These are phyloP conservation scores for Lathyrus oleraceus DNA, from an alignment of 306 rosid genomes.

Conservation along the genomic window DNA sequence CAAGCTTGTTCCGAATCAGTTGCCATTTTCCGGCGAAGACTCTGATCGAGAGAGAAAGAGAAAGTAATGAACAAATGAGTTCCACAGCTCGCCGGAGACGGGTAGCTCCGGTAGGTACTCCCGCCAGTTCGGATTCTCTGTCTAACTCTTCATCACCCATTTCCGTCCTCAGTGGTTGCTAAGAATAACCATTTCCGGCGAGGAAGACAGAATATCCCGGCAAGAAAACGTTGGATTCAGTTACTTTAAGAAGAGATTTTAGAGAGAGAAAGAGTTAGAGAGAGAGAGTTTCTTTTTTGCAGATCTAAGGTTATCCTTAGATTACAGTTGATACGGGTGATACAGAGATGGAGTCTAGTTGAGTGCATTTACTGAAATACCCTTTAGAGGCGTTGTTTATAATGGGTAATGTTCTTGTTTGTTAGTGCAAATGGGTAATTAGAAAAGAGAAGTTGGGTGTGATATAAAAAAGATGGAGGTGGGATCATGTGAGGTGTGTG, in stretches of 20 bases:
- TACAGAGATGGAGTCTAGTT: conserved; percentile 32
- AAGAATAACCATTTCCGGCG: conserved; percentile 49
- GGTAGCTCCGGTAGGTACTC: conserved; percentile 39
- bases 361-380: conserved; percentile 12
- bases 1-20: conserved; percentile 70
- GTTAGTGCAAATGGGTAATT: conserved; percentile 32
- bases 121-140: conserved; percentile 37
- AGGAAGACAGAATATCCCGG: conserved; percentile 40
- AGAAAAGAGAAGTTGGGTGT: conserved; percentile 31
- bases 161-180: conserved; percentile 35
- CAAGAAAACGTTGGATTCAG: conserved; percentile 1
- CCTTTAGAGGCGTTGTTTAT: conserved; percentile 27
- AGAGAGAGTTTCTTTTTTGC: conserved; percentile 15
- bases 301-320: conserved; percentile 49
- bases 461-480: conserved; percentile 29
- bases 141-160: conserved; percentile 53
- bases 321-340: conserved; percentile 45
- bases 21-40: conserved; percentile 86
- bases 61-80: conserved; percentile 54
- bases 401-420: neutral
- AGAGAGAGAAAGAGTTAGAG: neutral
- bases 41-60: conserved; percentile 64
- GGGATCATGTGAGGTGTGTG: conserved; percentile 24
- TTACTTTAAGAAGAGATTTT: conserved; percentile 17
- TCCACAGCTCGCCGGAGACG: conserved; percentile 54